Evolutionary conservation across 805 yeast genomes (phyloP), one percentile per base, ranked within the genome.

Genomic region (Candida hispaniensis): DNA sequence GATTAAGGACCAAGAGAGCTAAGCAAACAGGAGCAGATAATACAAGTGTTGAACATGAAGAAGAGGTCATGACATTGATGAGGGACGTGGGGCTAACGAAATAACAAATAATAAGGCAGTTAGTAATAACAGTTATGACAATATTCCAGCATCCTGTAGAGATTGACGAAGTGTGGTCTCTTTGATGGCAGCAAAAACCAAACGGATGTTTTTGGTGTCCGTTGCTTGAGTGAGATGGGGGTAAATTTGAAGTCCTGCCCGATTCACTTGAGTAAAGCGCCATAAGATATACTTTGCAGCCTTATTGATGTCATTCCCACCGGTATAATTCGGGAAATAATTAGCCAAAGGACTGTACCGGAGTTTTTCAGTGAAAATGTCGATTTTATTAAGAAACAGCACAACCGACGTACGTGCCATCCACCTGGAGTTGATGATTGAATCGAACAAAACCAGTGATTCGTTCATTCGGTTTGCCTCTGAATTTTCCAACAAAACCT

Each of bases 161-260:
- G 79, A 64, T 50, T 79, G 80, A 46, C 79, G 83, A 51, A 81
- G 63, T 30, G 80, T 74, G 3, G 85, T 78, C 51, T 80, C 91
- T 48, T 74, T 75, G 22, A 80, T 81, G 6, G 88, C 86, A 8
- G 83, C 85, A 59, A 80, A 77, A 5, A 85, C 94, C 48, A 83
- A 60, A 50, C 79, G 74, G 43, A 86, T 83, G 56, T 85, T 85
- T 17, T 82, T 74, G 5, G 95, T 85, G 54, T 85, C 94, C 0
- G 94, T 85, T 0, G 95, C 95, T 56, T 85, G 94, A 3, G 96
- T 85, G 14, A 85, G 21, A 55, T 85, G 93, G 8, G 95, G 94
- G 49, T 79, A 80, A 19, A 86, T 71, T 41, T 76, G 79, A 43
- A 83, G 62, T 13, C 83, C 82, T 1, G 91, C 75, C 45, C 93